Evolutionary conservation across 2,329 filamentous ascomycete genomes (phyloP).

Genomic region (Neoscytalidium dimidiatum): DNA sequence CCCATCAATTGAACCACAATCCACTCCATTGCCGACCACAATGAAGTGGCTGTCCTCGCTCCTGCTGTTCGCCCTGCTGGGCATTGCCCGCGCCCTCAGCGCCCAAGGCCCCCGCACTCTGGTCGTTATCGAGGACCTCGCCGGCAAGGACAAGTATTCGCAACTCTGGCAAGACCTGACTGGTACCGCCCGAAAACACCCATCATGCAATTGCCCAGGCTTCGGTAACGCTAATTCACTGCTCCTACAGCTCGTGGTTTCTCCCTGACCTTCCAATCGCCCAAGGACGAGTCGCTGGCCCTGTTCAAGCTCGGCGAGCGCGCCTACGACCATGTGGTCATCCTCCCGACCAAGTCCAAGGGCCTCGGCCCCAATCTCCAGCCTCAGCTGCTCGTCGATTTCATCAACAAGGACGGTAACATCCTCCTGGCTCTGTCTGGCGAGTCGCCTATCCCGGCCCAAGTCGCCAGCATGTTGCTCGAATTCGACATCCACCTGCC

Average conservation of each 20-base stretch:
- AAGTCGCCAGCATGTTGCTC: slow-evolving; percentile 75
- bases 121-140: slow-evolving; percentile 80
- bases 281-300: slow-evolving; percentile 74
- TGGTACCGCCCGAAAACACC: neutral
- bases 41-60: slow-evolving; percentile 78
- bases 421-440: slow-evolving; percentile 83
- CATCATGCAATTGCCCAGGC: neutral
- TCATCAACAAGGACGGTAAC: slow-evolving; percentile 89
- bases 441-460: slow-evolving; percentile 66
- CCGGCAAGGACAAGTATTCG: slow-evolving; percentile 80
- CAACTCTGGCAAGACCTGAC: slow-evolving; percentile 72
- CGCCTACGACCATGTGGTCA: slow-evolving; percentile 85
- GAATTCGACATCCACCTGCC: slow-evolving; percentile 91
- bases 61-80: slow-evolving; percentile 65
- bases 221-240: neutral
- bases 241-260: slow-evolving; percentile 72
- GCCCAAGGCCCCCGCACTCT: slow-evolving; percentile 77
- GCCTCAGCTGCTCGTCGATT: slow-evolving; percentile 83
- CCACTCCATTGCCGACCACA: slow-evolving; percentile 35
- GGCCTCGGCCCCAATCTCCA: slow-evolving; percentile 87
- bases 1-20: slow-evolving; percentile 23
- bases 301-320: slow-evolving; percentile 86
- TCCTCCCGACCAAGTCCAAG: slow-evolving; percentile 89
- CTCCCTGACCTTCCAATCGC: slow-evolving; percentile 76
- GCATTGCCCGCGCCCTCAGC: slow-evolving; percentile 74